phyloP scores from a whole-genome alignment of 2,329 filamentous ascomycete genomes.

The Fusarium sp. region DNA sequence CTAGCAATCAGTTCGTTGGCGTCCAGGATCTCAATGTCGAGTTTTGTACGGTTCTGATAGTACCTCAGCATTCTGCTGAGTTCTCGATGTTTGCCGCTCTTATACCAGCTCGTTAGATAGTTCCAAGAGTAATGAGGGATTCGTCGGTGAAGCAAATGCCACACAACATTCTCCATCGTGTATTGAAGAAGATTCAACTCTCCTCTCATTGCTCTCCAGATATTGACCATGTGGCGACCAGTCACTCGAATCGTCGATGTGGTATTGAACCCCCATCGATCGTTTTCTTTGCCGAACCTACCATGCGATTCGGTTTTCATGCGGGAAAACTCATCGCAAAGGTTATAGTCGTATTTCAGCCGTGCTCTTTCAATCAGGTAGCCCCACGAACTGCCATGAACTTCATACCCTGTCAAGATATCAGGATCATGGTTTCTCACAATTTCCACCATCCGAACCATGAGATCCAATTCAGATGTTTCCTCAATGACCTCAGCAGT shows the following conservation, averaged over 20 bases:
- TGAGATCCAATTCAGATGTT: slow-evolving; percentile 82
- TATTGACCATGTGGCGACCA: slow-evolving; percentile 94
- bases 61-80: slow-evolving; percentile 82
- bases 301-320: slow-evolving; percentile 88
- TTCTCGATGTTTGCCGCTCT: slow-evolving; percentile 74
- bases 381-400: slow-evolving; percentile 94
- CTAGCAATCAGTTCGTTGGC: slow-evolving; percentile 88
- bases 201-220: slow-evolving; percentile 96
- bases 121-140: slow-evolving; percentile 89
- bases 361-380: slow-evolving; percentile 92
- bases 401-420: slow-evolving; percentile 93
- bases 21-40: slow-evolving; percentile 92
- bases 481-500: slow-evolving; percentile 78
- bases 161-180: slow-evolving; percentile 94
- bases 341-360: slow-evolving; percentile 87
- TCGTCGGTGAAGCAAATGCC: slow-evolving; percentile 87
- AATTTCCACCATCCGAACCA: slow-evolving; percentile 88
- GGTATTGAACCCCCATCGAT: slow-evolving; percentile 94
- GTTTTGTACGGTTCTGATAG: slow-evolving; percentile 78
- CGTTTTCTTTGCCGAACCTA: slow-evolving; percentile 85
- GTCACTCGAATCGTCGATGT: slow-evolving; percentile 94
- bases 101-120: slow-evolving; percentile 86
- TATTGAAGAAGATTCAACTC: slow-evolving; percentile 94
- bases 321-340: slow-evolving; percentile 91
- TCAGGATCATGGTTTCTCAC: slow-evolving; percentile 90